phyloP scores from a whole-genome alignment of 2,329 filamentous ascomycete species.

The Sporothrix schenckii region DNA sequence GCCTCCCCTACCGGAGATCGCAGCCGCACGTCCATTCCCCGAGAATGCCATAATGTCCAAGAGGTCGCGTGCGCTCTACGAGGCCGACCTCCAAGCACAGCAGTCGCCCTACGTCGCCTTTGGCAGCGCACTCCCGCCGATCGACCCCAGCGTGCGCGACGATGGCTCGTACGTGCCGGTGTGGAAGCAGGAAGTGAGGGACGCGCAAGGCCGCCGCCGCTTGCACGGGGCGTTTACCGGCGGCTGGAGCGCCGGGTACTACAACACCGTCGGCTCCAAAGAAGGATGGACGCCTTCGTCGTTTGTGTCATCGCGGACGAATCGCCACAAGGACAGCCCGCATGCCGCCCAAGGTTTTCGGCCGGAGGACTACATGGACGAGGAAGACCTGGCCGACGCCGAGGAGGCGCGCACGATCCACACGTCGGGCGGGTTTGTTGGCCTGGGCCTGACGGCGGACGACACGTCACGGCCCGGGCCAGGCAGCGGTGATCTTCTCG shows the following conservation, averaged over 20 bases:
- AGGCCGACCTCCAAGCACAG: slow-evolving; percentile 68
- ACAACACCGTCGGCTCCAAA: slow-evolving; percentile 97
- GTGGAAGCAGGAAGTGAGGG: slow-evolving; percentile 98
- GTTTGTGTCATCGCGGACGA: slow-evolving; percentile 85
- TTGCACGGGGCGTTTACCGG: slow-evolving; percentile 96
- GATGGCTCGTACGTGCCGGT: slow-evolving; percentile 90
- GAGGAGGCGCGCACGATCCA: slow-evolving; percentile 76
- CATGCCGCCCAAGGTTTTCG: slow-evolving; percentile 58
- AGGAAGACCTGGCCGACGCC: slow-evolving; percentile 87
- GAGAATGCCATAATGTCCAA: slow-evolving; percentile 66
- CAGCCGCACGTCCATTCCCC: background rate
- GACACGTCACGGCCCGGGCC: slow-evolving; percentile 54
- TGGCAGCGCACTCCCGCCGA: slow-evolving; percentile 80
- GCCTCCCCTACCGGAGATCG: background rate
- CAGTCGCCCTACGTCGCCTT: slow-evolving; percentile 76
- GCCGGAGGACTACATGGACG: slow-evolving; percentile 95
- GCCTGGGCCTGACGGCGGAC: slow-evolving; percentile 68
- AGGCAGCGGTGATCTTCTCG: slow-evolving; percentile 49
- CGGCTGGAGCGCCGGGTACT: slow-evolving; percentile 97
- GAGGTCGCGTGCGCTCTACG: slow-evolving; percentile 76
- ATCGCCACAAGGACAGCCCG: slow-evolving; percentile 70
- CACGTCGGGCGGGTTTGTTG: slow-evolving; percentile 73
- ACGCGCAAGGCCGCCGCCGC: slow-evolving; percentile 86
- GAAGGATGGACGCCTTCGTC: slow-evolving; percentile 94
- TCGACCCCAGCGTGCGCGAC: slow-evolving; percentile 76